Evolutionary conservation across 345 rosid genomes (phyloP).

Genomic region (Euphorbia lathyris): DNA sequence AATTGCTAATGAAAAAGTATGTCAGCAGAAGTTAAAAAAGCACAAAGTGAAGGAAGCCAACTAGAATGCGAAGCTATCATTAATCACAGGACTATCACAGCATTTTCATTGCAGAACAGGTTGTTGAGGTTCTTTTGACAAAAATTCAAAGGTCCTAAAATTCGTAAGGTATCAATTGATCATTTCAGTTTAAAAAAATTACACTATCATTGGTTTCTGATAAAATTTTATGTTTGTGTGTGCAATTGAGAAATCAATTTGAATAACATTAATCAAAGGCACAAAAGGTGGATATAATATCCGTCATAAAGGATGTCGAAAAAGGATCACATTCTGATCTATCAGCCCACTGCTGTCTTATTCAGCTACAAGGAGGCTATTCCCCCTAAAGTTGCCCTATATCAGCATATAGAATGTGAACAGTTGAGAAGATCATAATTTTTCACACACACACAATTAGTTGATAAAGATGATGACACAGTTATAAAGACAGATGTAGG

Average conservation of each 20-base stretch:
- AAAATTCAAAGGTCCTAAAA: slow-evolving; percentile 18
- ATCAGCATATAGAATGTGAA: too few relatives aligned
- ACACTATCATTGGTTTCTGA: background rate
- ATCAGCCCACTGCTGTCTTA: slow-evolving; percentile 6
- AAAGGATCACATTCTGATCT: slow-evolving; percentile 15
- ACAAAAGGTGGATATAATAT: slow-evolving; percentile 18
- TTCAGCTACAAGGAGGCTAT: slow-evolving; percentile 4
- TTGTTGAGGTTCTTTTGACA: slow-evolving; percentile 22
- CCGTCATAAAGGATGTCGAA: slow-evolving; percentile 19
- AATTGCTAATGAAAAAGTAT: slow-evolving; percentile 25
- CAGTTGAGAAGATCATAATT: background rate
- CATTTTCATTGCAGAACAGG: slow-evolving; percentile 31
- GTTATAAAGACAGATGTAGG: too few relatives aligned
- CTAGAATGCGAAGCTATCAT: slow-evolving; percentile 33
- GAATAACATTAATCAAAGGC: slow-evolving; percentile 9
- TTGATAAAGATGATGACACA: background rate
- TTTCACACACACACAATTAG: too few relatives aligned
- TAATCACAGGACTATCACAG: slow-evolving; percentile 33
- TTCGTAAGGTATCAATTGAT: background rate
- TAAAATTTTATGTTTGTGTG: too few relatives aligned
- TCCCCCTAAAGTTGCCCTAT: background rate
- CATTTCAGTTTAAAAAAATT: background rate
- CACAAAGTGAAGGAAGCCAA: slow-evolving; percentile 28
- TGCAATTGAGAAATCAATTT: too few relatives aligned
- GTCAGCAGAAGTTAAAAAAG: slow-evolving; percentile 30